A percentile compares a stretch with the other conserved stretches of the same genome.
Conservation (phyloP, 345 rosid species). For the Mallotus nudiflorus region DNA sequence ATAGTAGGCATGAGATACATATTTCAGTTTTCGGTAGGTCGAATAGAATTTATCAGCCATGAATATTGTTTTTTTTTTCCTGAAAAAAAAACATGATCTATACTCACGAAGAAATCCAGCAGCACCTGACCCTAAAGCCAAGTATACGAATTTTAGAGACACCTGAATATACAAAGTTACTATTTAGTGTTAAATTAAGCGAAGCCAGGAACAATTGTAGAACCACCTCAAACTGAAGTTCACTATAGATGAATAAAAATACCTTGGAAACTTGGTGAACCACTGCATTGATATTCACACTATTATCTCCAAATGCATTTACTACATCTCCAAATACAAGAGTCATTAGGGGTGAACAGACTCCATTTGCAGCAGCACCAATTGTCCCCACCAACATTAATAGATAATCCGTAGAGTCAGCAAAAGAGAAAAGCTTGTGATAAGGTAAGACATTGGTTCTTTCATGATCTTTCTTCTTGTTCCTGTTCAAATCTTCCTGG, state of each 20-base stretch:
- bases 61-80: neutral
- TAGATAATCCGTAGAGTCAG: constrained; percentile 48
- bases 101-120: constrained; percentile 31
- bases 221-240: neutral
- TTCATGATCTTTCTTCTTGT: constrained; percentile 23
- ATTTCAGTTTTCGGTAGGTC: neutral
- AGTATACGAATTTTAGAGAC: constrained; percentile 11
- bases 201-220: too few species aligned
- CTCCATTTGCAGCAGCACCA: constrained; percentile 57
- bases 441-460: constrained; percentile 23
- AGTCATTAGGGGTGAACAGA: constrained; percentile 66
- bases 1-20: neutral
- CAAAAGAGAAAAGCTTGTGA: constrained; percentile 66
- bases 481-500: constrained; percentile 5
- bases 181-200: too few species aligned
- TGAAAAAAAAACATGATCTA: neutral
- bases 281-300: neutral
- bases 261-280: constrained; percentile 23
- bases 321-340: constrained; percentile 44
- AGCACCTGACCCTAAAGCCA: constrained; percentile 14
- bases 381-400: constrained; percentile 64
- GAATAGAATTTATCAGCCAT: neutral
- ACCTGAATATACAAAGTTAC: constrained; percentile 9
- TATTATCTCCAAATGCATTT: constrained; percentile 22
- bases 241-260: neutral